Conservation (phyloP, 192 early-diverging fungal species). For the Backusella circina region DNA sequence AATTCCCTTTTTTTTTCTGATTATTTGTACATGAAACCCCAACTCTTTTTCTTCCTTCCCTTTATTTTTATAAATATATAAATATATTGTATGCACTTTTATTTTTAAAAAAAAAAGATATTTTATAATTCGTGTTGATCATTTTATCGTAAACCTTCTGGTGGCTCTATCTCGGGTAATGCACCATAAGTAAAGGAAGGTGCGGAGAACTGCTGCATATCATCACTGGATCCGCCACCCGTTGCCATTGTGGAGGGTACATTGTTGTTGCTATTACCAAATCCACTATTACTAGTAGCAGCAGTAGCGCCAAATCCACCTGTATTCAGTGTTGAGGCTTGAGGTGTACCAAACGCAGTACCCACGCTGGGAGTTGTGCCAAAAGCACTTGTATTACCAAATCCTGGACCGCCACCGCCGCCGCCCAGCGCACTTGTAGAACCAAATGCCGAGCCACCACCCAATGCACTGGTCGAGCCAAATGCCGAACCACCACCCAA, state of each 20-base stretch:
- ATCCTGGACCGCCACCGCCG: slow-evolving; percentile 15
- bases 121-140: neutral
- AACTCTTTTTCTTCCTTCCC: neutral
- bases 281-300: neutral
- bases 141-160: slow-evolving; percentile 3
- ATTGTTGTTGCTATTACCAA: neutral
- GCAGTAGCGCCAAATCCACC: neutral
- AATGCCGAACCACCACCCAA: slow-evolving; percentile 15
- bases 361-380: neutral
- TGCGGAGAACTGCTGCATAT: slow-evolving; percentile 28
- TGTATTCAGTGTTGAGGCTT: neutral
- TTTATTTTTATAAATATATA: slow-evolving; percentile 6
- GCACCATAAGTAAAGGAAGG: slow-evolving; percentile 30
- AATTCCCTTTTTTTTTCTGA: neutral
- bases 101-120: neutral
- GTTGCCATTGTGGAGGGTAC: neutral
- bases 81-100: neutral
- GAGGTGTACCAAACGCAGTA: neutral
- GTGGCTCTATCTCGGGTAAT: slow-evolving; percentile 45
- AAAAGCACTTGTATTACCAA: slow-evolving; percentile 13
- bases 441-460: slow-evolving; percentile 10
- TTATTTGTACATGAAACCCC: neutral
- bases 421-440: slow-evolving; percentile 9
- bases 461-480: slow-evolving; percentile 18
- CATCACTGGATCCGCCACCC: neutral